Evolutionary conservation across 176 grass and related monocot species (phyloP).

Genomic region (Cenchrus americanus): DNA sequence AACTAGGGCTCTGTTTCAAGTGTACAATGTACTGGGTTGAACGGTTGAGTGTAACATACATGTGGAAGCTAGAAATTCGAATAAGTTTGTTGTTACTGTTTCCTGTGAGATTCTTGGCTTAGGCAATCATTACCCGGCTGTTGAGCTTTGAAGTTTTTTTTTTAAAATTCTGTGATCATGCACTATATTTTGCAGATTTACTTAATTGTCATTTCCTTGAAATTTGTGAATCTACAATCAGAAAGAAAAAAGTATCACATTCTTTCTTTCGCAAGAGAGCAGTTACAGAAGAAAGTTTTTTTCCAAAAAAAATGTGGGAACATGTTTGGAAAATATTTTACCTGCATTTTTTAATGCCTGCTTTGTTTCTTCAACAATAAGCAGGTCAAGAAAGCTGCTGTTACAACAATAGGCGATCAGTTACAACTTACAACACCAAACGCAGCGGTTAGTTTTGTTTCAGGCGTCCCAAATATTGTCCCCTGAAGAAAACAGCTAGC

Average conservation of each 20-base stretch:
- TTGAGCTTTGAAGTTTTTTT: neutral
- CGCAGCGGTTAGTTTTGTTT: neutral
- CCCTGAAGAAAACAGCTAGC: neutral
- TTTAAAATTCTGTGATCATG: neutral
- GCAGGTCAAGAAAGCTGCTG: neutral
- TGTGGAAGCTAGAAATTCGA: neutral
- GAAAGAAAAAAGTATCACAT: neutral
- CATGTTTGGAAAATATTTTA: neutral
- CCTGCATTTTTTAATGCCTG: constrained; percentile 13
- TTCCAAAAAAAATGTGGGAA: neutral
- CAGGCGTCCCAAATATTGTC: neutral
- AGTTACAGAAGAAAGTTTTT: neutral
- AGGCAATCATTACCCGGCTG: neutral
- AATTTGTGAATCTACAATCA: neutral
- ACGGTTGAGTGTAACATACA: constrained; percentile 18
- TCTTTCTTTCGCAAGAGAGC: neutral
- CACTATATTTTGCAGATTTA: neutral
- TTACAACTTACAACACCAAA: constrained; percentile 13
- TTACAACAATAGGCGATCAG: neutral
- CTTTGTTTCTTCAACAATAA: constrained; percentile 11
- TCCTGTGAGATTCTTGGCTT: neutral
- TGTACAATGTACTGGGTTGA: constrained; percentile 20
- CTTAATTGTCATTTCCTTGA: neutral
- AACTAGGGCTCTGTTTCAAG: constrained; percentile 13
- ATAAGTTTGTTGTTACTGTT: neutral